A percentile compares a stretch with the other conserved stretches of the same genome.
These are phyloP conservation scores for Fusarium phyllophilum DNA, from an alignment of 2,329 filamentous ascomycete species.

Conservation along the genomic window DNA sequence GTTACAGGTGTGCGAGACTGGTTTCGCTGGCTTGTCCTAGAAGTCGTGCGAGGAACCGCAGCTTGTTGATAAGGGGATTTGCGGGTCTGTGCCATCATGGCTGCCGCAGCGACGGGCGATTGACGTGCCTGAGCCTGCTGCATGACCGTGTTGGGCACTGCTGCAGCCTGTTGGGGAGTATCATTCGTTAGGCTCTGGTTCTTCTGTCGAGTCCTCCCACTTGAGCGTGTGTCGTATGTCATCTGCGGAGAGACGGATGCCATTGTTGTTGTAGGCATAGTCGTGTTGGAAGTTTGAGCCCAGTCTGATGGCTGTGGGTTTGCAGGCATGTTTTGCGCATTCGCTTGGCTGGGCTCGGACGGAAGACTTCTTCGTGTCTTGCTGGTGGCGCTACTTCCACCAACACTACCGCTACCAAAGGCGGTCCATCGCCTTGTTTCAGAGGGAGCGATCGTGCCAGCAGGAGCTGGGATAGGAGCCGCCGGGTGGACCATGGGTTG, in stretches of 20 bases:
- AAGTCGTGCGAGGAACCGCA: constrained; percentile 44
- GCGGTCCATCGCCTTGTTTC: constrained; percentile 27
- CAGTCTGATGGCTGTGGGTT: constrained; percentile 30
- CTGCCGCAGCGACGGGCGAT: constrained; percentile 41
- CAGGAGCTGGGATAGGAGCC: constrained; percentile 17
- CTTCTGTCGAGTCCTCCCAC: constrained; percentile 3
- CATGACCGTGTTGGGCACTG: constrained; percentile 26
- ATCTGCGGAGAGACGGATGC: constrained; percentile 30
- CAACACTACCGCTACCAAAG: not conserved
- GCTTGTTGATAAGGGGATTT: constrained; percentile 47
- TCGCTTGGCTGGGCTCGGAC: constrained; percentile 17
- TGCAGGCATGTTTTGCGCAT: not conserved
- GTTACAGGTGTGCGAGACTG: constrained; percentile 46
- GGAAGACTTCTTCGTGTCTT: constrained; percentile 32
- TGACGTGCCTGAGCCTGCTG: constrained; percentile 42
- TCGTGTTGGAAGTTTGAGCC: constrained; percentile 11
- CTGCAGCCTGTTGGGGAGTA: constrained; percentile 11
- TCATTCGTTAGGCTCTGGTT: constrained; percentile 19
- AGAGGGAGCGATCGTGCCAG: constrained; percentile 16
- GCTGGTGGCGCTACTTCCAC: not conserved
- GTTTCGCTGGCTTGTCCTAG: constrained; percentile 49
- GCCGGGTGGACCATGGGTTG: constrained; percentile 16
- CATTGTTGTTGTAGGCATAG: constrained; percentile 3
- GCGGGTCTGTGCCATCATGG: constrained; percentile 46
- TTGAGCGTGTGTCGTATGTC: constrained; percentile 4